These are phyloP conservation scores for Didymosphaeria variabile DNA, from an alignment of 2,329 filamentous ascomycete genomes.

Conservation along the genomic window DNA sequence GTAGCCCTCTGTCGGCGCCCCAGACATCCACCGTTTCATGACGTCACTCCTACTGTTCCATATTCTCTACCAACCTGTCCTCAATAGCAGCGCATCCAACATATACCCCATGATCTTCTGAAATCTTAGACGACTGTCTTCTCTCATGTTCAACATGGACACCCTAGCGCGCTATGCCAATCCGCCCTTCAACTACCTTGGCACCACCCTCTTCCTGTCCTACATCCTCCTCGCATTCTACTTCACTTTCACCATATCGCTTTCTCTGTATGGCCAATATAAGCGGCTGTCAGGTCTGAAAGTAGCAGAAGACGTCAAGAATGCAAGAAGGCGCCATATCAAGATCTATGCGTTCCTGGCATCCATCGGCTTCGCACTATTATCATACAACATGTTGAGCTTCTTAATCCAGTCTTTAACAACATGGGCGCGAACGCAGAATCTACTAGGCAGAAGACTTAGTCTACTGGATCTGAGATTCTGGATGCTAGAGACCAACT, in stretches of 20 bases:
- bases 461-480: constrained; percentile 18
- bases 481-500: constrained; percentile 40
- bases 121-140: neutral
- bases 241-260: constrained; percentile 27
- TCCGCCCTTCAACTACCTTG: constrained; percentile 41
- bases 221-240: constrained; percentile 41
- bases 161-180: constrained; percentile 26
- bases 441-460: constrained; percentile 7
- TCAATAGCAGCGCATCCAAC: constrained; percentile 12
- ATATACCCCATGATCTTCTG: neutral
- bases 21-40: constrained; percentile 38
- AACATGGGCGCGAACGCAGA: constrained; percentile 28
- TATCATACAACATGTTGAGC: constrained; percentile 44
- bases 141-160: constrained; percentile 11
- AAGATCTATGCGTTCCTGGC: constrained; percentile 40
- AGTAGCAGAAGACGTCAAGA: constrained; percentile 20
- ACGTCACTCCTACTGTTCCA: constrained; percentile 36
- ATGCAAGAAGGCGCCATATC: constrained; percentile 34
- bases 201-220: constrained; percentile 40
- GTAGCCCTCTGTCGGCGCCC: neutral
- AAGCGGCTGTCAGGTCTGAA: neutral
- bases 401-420: constrained; percentile 40
- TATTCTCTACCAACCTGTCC: constrained; percentile 19
- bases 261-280: constrained; percentile 34
- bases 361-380: constrained; percentile 36